A percentile compares a stretch with the other conserved stretches of the same genome.
Conservation (phyloP, 1,139 yeast genomes). For the Keqinozyma sinolaborantium region DNA sequence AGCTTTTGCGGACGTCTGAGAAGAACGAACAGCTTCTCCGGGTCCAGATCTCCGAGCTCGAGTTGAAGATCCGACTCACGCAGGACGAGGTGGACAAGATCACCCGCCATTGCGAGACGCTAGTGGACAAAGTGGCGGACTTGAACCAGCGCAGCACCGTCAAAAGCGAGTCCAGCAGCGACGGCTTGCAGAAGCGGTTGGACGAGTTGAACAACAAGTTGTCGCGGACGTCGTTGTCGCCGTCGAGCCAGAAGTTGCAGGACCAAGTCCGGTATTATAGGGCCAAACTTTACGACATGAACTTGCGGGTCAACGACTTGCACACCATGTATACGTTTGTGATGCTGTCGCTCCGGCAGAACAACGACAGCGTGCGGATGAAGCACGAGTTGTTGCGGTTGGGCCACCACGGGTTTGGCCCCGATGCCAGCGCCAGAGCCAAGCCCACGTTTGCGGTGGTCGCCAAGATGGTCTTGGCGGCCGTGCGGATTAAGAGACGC, state of each 20-base stretch:
- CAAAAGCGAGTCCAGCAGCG: constrained; percentile 5
- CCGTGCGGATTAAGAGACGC: constrained; percentile 47
- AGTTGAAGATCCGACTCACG: not conserved
- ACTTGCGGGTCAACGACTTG: constrained; percentile 44
- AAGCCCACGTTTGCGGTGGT: constrained; percentile 29
- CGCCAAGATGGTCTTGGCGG: constrained; percentile 55
- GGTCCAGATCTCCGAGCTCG: not conserved
- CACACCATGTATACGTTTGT: constrained; percentile 50
- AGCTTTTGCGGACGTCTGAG: not conserved
- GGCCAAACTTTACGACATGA: constrained; percentile 35
- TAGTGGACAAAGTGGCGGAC: constrained; percentile 27
- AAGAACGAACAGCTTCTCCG: not conserved
- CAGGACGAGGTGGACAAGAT: not conserved
- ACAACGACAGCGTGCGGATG: constrained; percentile 34
- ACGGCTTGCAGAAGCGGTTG: constrained; percentile 6
- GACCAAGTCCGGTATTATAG: constrained; percentile 34
- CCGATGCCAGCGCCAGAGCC: constrained; percentile 27
- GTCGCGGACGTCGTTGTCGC: not conserved
- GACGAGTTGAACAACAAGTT: constrained; percentile 7
- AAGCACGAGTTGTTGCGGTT: constrained; percentile 41
- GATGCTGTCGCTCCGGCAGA: constrained; percentile 35
- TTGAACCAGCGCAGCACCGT: constrained; percentile 8
- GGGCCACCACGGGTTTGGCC: constrained; percentile 48
- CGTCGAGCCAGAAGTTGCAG: constrained; percentile 1
- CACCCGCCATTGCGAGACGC: constrained; percentile 25